Evolutionary conservation across 2,329 filamentous ascomycete genomes (phyloP), one percentile per base, ranked within the genome.

Genomic region (Periglandula ipomoeae): DNA sequence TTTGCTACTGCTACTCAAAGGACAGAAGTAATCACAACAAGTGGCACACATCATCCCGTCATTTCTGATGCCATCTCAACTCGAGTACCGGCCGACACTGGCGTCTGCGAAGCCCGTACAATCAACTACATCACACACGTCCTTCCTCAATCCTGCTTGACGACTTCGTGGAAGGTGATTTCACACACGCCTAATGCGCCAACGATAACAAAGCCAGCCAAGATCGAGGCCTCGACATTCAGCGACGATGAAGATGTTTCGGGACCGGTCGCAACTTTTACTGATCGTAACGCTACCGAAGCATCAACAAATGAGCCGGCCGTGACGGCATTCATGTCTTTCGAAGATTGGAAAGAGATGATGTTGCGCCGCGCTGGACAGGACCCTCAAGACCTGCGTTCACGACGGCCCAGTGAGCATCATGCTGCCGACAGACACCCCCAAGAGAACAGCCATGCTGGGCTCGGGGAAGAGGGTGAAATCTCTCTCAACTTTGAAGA

Each of bases 271-370:
- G 34, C 41, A n/a, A 11, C 43, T 23, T 10, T 22, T 19, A 17
- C 44, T 47, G 26, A 39, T 38, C 27, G 15, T 35, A 13, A 48
- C 27, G 46, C 46, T 24, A 35, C 37, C 17, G 41, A 54, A 47
- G 45, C 51, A n/a, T 35, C 49, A 19, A 27, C 50, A 1, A 13
- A 50, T 3, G 52, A 53, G 11, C 43, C 52, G 4, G 26, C 51
- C 6, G 39, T 58, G 10, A 59, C 60, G 5, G 55, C 89, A 6
- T 97, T 97, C 64, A 81, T 97, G 58, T 96, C 93, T 0, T 98
- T 98, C 58, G 93, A 97, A 63, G 91, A 97, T 59, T 98, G 93
- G 93, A 97, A 95, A 70, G 88, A 85, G 60, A 86, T 90, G 72
- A 95, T 95, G 69, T 71, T 97, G 17, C 87, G 84, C 46, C 87